phyloP scores from a whole-genome alignment of 2,329 filamentous ascomycete species.

The Coniella lustricola region DNA sequence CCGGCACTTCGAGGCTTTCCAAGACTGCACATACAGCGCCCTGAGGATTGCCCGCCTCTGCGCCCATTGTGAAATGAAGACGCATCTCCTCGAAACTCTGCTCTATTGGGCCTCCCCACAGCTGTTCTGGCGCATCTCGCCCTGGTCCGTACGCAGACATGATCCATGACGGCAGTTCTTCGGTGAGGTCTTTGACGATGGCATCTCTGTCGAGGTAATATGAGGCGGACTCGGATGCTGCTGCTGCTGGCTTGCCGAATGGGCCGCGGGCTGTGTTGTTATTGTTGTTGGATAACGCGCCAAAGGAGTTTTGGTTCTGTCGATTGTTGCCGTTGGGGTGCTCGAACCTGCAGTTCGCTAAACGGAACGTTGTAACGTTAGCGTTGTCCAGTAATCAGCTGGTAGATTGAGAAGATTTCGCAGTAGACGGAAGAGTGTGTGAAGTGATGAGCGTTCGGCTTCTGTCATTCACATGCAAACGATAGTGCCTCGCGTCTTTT shows the following conservation, averaged over 20 bases:
- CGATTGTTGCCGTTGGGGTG: slow-evolving; percentile 14
- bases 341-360: slow-evolving; percentile 1
- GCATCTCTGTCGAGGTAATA: slow-evolving; percentile 50
- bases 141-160: slow-evolving; percentile 81
- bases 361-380: background rate
- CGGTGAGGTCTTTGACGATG: slow-evolving; percentile 60
- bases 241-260: slow-evolving; percentile 18
- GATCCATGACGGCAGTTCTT: slow-evolving; percentile 74
- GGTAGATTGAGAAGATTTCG: too few species aligned
- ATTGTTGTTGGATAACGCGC: slow-evolving; percentile 14
- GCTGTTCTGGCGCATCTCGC: slow-evolving; percentile 66
- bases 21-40: slow-evolving; percentile 38
- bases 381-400: too few species aligned
- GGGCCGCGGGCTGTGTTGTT: slow-evolving; percentile 40
- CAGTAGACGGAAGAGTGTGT: too few species aligned
- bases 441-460: too few species aligned
- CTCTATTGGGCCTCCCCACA: slow-evolving; percentile 78
- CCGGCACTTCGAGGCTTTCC: too few species aligned
- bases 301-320: slow-evolving; percentile 23
- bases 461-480: too few species aligned
- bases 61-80: slow-evolving; percentile 59
- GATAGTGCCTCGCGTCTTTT: too few species aligned
- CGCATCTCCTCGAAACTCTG: slow-evolving; percentile 86
- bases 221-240: slow-evolving; percentile 19
- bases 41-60: slow-evolving; percentile 52